Evolutionary conservation across 2,329 filamentous ascomycete genomes (phyloP).

Genomic region (Epichloe sibirici): DNA sequence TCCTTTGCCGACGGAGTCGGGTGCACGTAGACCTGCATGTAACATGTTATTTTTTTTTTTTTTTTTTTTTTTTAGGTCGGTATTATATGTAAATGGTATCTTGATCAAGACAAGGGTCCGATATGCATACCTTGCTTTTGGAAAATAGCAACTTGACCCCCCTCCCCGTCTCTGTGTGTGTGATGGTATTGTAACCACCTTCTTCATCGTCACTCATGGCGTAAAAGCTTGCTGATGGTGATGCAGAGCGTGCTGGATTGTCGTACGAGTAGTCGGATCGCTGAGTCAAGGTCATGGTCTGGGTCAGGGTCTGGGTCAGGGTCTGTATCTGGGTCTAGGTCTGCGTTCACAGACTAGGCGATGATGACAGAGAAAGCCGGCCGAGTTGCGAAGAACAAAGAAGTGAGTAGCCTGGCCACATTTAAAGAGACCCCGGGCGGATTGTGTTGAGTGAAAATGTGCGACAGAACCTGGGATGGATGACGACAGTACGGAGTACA

Average conservation of each 20-base stretch:
- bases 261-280: not conserved
- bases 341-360: not conserved
- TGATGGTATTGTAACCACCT: slow-evolving; percentile 87
- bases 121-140: slow-evolving; percentile 71
- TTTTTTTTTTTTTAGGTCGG: not conserved
- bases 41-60: not conserved
- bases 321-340: not conserved
- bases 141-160: slow-evolving; percentile 94
- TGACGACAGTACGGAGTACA: not conserved
- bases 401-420: too few species aligned
- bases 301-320: too few species aligned
- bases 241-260: slow-evolving; percentile 4
- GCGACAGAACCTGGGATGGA: not conserved
- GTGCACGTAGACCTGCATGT: slow-evolving; percentile 75
- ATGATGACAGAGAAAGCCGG: not conserved
- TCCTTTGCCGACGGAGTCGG: slow-evolving; percentile 87
- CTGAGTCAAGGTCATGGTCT: slow-evolving; percentile 3
- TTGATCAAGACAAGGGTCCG: not conserved
- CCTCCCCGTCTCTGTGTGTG: slow-evolving; percentile 60
- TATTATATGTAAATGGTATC: not conserved
- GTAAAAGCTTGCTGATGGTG: slow-evolving; percentile 15
- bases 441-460: not conserved
- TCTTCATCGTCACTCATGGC: slow-evolving; percentile 95
- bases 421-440: not conserved
- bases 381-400: not conserved